A percentile compares a stretch with the other conserved stretches of the same genome.
phyloP scores from a whole-genome alignment of 2,329 filamentous ascomycete genomes.

The Bimuria novae-zelandiae region DNA sequence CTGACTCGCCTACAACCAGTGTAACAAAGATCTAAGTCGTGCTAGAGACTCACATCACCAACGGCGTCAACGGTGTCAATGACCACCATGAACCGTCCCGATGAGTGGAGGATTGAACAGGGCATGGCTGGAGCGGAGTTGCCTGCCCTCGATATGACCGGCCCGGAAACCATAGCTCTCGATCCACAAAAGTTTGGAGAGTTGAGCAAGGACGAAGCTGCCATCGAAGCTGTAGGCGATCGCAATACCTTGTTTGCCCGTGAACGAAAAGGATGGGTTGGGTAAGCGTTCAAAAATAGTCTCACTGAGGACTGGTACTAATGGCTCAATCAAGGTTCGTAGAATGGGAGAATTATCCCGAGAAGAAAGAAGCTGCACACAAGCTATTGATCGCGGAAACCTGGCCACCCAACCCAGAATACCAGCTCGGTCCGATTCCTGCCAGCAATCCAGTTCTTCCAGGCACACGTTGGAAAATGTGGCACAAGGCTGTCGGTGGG shows the following conservation, averaged over 20 bases:
- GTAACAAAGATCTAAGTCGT: too few relatives aligned
- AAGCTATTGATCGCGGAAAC: background rate
- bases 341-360: background rate
- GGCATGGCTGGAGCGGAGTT: background rate
- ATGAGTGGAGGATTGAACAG: conserved; percentile 1
- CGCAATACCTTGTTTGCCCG: background rate
- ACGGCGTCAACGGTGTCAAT: background rate
- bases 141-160: background rate
- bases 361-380: background rate
- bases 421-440: background rate
- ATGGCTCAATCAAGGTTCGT: background rate
- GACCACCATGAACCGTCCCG: background rate
- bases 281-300: background rate
- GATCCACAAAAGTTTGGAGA: background rate
- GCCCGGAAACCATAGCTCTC: background rate
- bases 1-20: too few relatives aligned
- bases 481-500: background rate
- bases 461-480: background rate
- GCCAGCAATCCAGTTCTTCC: background rate
- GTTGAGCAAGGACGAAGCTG: background rate
- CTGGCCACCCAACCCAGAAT: background rate
- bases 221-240: background rate
- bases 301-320: background rate
- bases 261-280: background rate
- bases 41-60: background rate